Base-by-base conservation (phyloP, 345 rosid genomes). In the Iberis pinnata region DNA sequence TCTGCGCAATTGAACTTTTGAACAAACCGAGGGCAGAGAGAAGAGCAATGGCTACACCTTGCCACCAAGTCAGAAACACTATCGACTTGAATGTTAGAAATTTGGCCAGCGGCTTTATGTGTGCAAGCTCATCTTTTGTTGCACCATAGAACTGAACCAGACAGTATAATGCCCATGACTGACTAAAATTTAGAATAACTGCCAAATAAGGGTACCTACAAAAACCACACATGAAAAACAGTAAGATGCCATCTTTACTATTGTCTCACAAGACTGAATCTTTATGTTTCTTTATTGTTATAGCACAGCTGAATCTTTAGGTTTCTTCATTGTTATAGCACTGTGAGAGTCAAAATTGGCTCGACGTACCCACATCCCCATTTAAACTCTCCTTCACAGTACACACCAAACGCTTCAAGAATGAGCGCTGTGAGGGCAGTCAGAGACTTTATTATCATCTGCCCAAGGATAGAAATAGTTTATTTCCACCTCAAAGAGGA, bases 41-140 rank as follows among this genome's bases (percentile, higher is more conserved):
- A 48, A 88, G 72, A 72, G 99, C 97, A 64, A 93, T 93, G 18
- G 95, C 90, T 51, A 86, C 95, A 61, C 99, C 97, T 80, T 93
- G 97, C 97, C 99, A 88, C 97, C 97, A 88, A 59, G 97, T 93
- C 75, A 88, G 67, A 70, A 93, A 93, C 60, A 93, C 99, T 43
- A 93, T 93, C 5, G 99, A 88, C 61, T 93, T 93, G 53, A 93
- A 88, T 2, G 83, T 86, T 56, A 88, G 61, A 72, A 93, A 93
- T 80, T 93, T 93, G 54, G 93, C 89, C 50, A 93, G 77, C 7
- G 99, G 99, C 36, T 86, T 83, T 68, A 93, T 93, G 71, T 79
- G 97, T 2, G 81, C 87, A 53, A 93, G 78, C 73, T 86, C 97
- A 35, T 88, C 92, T 69, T 93, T 83, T 18, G 89, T 83, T 53